A percentile compares a stretch with the other conserved stretches of the same genome.
Evolutionary conservation across 2,329 filamentous ascomycete species (phyloP).

Genomic region (Cladobotryum mycophilum): DNA sequence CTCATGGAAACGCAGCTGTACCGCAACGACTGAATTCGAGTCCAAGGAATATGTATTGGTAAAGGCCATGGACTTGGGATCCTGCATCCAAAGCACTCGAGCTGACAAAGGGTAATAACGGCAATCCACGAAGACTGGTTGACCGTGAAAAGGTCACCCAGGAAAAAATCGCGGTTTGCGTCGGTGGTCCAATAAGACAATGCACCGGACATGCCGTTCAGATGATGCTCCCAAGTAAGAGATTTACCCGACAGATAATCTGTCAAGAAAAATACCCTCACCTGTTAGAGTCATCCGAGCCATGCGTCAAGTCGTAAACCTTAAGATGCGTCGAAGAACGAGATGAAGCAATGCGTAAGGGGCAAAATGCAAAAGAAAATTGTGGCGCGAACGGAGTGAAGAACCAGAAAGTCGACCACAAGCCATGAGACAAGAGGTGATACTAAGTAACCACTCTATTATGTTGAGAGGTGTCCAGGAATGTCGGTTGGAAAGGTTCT

Average conservation of each 20-base stretch:
- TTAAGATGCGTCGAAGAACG: conserved; percentile 36
- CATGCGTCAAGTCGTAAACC: conserved; percentile 31
- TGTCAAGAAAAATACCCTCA: conserved; percentile 6
- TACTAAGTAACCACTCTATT: neutral
- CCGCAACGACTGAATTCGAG: conserved; percentile 29
- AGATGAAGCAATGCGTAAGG: conserved; percentile 35
- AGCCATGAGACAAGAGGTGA: neutral
- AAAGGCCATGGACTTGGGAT: conserved; percentile 1
- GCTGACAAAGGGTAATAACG: conserved; percentile 7
- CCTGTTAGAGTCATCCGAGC: conserved; percentile 30
- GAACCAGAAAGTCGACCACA: conserved; percentile 12
- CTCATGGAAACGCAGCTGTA: conserved; percentile 28
- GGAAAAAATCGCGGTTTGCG: conserved; percentile 9
- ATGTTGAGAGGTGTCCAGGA: conserved; percentile 15
- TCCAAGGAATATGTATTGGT: neutral
- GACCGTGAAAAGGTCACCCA: conserved; percentile 10
- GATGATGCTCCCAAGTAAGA: conserved; percentile 18
- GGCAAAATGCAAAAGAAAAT: conserved; percentile 20
- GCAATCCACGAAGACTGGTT: conserved; percentile 1
- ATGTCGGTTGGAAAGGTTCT: conserved; percentile 20
- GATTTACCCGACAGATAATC: conserved; percentile 9
- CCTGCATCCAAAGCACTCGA: conserved; percentile 10
- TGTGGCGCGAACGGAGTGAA: conserved; percentile 19
- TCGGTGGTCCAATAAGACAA: conserved; percentile 16
- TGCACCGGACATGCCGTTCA: conserved; percentile 37